A percentile compares a stretch with the other conserved stretches of the same genome.
Evolutionary conservation across 2,329 filamentous ascomycete species (phyloP).

Genomic region (Phialemonium atrogriseum): DNA sequence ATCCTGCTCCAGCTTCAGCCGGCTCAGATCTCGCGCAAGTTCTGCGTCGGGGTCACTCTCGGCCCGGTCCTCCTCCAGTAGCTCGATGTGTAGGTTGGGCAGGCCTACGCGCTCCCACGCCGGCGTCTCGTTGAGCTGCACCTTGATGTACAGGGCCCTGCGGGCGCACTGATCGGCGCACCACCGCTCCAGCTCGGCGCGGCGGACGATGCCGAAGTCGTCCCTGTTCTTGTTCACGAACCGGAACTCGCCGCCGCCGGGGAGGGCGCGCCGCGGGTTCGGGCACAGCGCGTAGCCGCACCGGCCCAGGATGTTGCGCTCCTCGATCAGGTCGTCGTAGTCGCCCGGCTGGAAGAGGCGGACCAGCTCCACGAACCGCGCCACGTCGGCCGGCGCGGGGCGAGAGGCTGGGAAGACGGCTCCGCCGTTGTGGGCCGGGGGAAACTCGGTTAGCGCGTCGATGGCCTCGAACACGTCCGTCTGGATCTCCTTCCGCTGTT

Average conservation of each 20-base stretch:
- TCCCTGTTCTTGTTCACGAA: conserved; percentile 45
- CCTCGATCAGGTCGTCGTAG: conserved; percentile 80
- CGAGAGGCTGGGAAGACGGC: conserved; percentile 32
- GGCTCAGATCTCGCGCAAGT: conserved; percentile 27
- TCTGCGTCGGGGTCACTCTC: conserved; percentile 30
- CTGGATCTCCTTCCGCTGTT: conserved; percentile 74
- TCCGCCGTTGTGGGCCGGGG: conserved; percentile 27
- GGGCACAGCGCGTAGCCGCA: conserved; percentile 83
- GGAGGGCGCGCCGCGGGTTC: conserved; percentile 48
- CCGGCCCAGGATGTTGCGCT: conserved; percentile 73
- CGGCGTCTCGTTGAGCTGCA: conserved; percentile 78
- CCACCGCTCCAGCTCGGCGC: conserved; percentile 73
- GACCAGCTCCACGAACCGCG: conserved; percentile 58
- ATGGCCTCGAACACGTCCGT: conserved; percentile 63
- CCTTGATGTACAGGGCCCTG: conserved; percentile 75
- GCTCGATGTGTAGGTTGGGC: conserved; percentile 46
- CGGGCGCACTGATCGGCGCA: conserved; percentile 74
- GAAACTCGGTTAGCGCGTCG: conserved; percentile 59
- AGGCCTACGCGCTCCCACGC: conserved; percentile 71
- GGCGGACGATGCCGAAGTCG: conserved; percentile 60
- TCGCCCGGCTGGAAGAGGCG: conserved; percentile 75
- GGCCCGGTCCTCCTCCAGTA: conserved; percentile 57
- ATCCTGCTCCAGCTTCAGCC: conserved; percentile 36
- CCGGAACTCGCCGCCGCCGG: conserved; percentile 57
- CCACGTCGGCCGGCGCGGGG: conserved; percentile 50